Percentiles rank a stretch among this genome's conserved stretches.
These are phyloP conservation scores for Tetrapyrgos nigripes DNA, from an alignment of 1,284 basidiomycete species.

Conservation along the genomic window DNA sequence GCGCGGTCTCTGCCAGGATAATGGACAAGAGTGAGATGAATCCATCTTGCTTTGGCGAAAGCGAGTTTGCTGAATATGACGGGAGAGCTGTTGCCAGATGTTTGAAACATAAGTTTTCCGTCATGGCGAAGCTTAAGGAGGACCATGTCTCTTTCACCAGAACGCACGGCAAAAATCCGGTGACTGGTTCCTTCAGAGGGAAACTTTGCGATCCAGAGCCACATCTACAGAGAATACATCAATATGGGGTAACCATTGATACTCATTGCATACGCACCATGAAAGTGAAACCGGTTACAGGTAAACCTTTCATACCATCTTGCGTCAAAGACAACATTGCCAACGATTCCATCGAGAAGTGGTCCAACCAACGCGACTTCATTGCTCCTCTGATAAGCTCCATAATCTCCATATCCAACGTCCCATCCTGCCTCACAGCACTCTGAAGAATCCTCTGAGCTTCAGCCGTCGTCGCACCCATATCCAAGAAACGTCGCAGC, in stretches of 20 bases:
- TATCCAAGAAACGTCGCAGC: conserved; percentile 67
- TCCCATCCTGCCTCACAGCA: conserved; percentile 52
- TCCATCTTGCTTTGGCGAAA: conserved; percentile 65
- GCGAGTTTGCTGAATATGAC: conserved; percentile 51
- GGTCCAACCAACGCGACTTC: conserved; percentile 76
- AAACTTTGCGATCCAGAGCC: conserved; percentile 70
- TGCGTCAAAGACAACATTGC: conserved; percentile 56
- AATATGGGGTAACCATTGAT: background rate
- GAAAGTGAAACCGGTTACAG: conserved; percentile 68
- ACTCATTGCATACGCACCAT: conserved; percentile 51
- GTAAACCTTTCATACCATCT: conserved; percentile 53
- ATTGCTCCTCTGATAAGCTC: conserved; percentile 72
- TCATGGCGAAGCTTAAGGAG: conserved; percentile 55
- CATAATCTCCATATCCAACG: conserved; percentile 65
- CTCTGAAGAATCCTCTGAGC: conserved; percentile 65
- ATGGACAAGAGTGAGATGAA: conserved; percentile 69
- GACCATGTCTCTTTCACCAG: conserved; percentile 43
- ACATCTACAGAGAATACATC: conserved; percentile 49
- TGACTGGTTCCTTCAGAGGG: conserved; percentile 47
- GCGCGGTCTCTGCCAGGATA: conserved; percentile 54
- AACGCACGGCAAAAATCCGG: conserved; percentile 52
- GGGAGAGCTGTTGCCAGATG: conserved; percentile 46
- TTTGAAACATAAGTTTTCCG: conserved; percentile 60
- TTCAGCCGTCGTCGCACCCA: conserved; percentile 70
- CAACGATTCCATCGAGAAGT: conserved; percentile 68